Base-by-base conservation (phyloP, 352 stramenopile genomes). In the Phytopythium chamaehyphon region DNA sequence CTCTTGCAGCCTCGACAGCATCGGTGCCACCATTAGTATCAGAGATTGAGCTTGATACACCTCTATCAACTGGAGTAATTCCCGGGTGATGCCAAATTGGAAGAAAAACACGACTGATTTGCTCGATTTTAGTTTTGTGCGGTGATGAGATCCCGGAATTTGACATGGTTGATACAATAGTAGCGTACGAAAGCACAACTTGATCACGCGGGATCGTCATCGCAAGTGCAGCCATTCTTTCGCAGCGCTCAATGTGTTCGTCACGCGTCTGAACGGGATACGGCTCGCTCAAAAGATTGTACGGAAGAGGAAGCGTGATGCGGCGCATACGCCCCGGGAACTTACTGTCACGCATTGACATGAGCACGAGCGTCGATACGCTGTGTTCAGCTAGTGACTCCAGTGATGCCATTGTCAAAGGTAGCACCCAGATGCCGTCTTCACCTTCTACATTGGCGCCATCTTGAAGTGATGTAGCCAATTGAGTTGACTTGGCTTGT, bases 271-370 rank as follows among this genome's bases (percentile, higher is more conserved):
- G 81, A 16, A 88, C 46, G 12, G 78, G 81, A 24, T 68, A 73
- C 12, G 79, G 77, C 16, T 65, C n/a, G 2, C 62, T 73, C 40
- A 91, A 45, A 7, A 92, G 48, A 18, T 62, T 57, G 35, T 71
- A 73, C 9, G 78, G 78, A 10, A 90, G 66, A 16, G 78, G 74
- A 19, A 78, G 66, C 43, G 73, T 89, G 12, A 89, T 59, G 6
- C 82, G 74, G 53, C 83, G 83, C 61, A 92, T 71, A 16, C 82
- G 73, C 9, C 82, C 82, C 36, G 82, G 82, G 26, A 90, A 92
- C 51, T 90, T 88, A 44, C 68, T 78, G 51, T 92, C 82, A 8
- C 76, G 69, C 78, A 92, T 90, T 24, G 69, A 81, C 62, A 76
- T 82, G 16, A 92, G 44, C 33, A 85, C 61, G 47, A 83, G 24